A percentile compares a stretch with the other conserved stretches of the same genome.
Conservation (phyloP, 176 grass and related monocot species). For the Coix lacrymajobi region DNA sequence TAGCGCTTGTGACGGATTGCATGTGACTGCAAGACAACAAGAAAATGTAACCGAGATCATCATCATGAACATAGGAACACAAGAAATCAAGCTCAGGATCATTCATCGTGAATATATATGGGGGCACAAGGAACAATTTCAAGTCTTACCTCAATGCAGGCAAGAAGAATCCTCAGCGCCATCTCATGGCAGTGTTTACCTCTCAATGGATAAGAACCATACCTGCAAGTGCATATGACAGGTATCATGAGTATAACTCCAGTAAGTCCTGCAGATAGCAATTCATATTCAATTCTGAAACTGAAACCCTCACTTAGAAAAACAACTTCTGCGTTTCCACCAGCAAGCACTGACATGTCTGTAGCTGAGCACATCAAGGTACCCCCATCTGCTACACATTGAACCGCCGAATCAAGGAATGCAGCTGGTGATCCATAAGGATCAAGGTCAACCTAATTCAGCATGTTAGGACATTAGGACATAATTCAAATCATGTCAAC, state of each 20-base stretch:
- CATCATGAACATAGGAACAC: background rate
- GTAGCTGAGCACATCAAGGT: constrained; percentile 83
- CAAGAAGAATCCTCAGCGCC: constrained; percentile 89
- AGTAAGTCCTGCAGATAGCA: background rate
- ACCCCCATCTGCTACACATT: constrained; percentile 72
- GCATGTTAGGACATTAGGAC: background rate
- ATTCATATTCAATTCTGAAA: background rate
- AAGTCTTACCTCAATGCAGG: constrained; percentile 65
- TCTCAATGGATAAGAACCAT: constrained; percentile 82
- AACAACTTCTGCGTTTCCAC: constrained; percentile 74
- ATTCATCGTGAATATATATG: background rate
- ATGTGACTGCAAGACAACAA: constrained; percentile 59
- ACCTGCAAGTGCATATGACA: constrained; percentile 42
- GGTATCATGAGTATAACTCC: background rate
- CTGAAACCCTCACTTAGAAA: constrained; percentile 63
- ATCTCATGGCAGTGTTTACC: constrained; percentile 96
- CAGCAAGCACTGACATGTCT: constrained; percentile 84
- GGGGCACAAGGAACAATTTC: background rate
- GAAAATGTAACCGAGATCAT: background rate
- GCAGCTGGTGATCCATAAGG: constrained; percentile 79
- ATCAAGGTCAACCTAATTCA: constrained; percentile 80
- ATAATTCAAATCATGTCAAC: background rate
- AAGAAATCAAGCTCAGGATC: background rate
- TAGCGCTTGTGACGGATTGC: constrained; percentile 83
- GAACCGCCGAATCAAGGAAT: constrained; percentile 86